Conservation (phyloP, 164 flowering plant genomes). For the Hamamelis virginiana region DNA sequence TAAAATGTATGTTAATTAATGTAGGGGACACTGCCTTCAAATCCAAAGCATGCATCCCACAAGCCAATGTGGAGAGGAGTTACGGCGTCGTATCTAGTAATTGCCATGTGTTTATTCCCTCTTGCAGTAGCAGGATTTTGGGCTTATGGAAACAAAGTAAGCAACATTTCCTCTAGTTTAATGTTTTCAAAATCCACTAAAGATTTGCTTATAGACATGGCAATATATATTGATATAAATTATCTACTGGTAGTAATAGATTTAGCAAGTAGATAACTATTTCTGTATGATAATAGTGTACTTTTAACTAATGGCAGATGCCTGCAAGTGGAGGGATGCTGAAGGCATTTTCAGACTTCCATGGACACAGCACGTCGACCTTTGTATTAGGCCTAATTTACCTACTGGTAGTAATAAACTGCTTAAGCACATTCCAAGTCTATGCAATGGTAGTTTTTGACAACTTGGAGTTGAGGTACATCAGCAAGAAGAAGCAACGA, state of each 20-base stretch:
- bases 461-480: constrained; percentile 51
- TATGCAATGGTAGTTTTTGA: constrained; percentile 77
- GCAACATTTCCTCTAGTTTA: neutral
- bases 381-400: constrained; percentile 17
- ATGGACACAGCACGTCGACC: constrained; percentile 25
- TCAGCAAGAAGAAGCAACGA: constrained; percentile 34
- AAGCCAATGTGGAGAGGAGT: constrained; percentile 34
- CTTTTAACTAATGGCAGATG: constrained; percentile 18
- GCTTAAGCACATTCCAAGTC: constrained; percentile 57
- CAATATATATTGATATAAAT: no score
- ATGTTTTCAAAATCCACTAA: neutral
- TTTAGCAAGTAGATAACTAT: no score
- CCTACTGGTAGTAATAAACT: constrained; percentile 37
- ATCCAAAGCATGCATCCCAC: constrained; percentile 11
- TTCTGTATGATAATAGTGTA: neutral
- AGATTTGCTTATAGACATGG: neutral
- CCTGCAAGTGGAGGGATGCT: constrained; percentile 27
- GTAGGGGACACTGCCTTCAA: constrained; percentile 32
- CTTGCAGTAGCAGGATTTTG: constrained; percentile 31
- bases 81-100: constrained; percentile 12
- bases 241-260: no score
- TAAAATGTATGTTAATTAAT: neutral
- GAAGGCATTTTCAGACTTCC: constrained; percentile 22
- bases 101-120: constrained; percentile 26
- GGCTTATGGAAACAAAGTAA: constrained; percentile 37